Evolutionary conservation across 2,329 filamentous ascomycete genomes (phyloP).

Genomic region (Sporothrix luriei): DNA sequence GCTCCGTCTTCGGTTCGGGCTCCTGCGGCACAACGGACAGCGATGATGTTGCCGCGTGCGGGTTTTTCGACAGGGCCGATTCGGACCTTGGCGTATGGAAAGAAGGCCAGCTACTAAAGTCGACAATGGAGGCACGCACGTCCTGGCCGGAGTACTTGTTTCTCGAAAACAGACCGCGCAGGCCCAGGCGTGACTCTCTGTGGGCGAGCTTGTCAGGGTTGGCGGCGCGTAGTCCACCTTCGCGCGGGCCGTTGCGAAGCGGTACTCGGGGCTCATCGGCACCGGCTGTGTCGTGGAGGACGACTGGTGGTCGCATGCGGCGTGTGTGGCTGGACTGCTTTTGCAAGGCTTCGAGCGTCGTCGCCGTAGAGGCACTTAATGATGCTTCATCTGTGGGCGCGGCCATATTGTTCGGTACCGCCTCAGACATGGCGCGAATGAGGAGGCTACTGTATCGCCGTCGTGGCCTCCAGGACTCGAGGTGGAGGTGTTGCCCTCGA

Average conservation of each 20-base stretch:
- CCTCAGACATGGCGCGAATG: conserved; percentile 26
- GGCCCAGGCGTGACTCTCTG: conserved; percentile 56
- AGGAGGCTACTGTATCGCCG: background rate
- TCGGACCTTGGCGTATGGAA: conserved; percentile 46
- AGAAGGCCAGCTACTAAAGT: conserved; percentile 51
- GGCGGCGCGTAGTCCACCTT: background rate
- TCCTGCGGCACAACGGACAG: background rate
- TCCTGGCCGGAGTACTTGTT: conserved; percentile 38
- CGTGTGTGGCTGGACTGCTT: conserved; percentile 43
- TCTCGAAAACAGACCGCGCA: conserved; percentile 53
- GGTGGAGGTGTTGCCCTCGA: conserved; percentile 2
- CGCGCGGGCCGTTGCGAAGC: conserved; percentile 42
- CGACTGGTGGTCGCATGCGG: conserved; percentile 47
- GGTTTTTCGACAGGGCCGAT: conserved; percentile 39
- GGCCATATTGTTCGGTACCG: background rate
- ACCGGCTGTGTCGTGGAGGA: conserved; percentile 37
- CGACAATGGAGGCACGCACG: conserved; percentile 52
- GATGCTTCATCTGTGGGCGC: background rate
- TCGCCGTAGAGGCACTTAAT: background rate
- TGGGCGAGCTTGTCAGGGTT: conserved; percentile 46
- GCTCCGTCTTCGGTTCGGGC: conserved; percentile 3
- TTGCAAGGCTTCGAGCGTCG: conserved; percentile 29
- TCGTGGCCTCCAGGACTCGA: conserved; percentile 11
- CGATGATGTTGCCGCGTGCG: background rate
- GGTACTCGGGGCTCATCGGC: conserved; percentile 48